Percentiles rank a stretch among this genome's conserved stretches.
These are phyloP conservation scores for Mucor velutinosus DNA, from an alignment of 371 early-diverging fungal genomes.

Conservation along the genomic window DNA sequence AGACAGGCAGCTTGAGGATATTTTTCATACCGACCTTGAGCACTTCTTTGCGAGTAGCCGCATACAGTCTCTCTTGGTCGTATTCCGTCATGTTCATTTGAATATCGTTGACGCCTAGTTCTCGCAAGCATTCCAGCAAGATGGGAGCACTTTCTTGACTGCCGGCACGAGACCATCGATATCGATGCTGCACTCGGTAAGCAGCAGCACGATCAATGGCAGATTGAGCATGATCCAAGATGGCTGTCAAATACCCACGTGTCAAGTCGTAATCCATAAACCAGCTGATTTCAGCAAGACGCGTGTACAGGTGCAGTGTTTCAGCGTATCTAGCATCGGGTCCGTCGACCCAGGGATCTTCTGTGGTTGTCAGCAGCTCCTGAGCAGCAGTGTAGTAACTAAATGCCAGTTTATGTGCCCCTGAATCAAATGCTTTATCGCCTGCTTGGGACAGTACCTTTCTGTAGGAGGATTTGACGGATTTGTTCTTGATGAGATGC, in stretches of 20 bases:
- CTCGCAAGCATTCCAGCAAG: constrained; percentile 40
- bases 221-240: constrained; percentile 38
- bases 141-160: constrained; percentile 34
- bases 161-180: constrained; percentile 38
- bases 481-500: constrained; percentile 72
- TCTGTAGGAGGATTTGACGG: constrained; percentile 37
- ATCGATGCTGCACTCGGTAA: constrained; percentile 43
- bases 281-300: constrained; percentile 48
- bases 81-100: constrained; percentile 24
- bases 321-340: constrained; percentile 40
- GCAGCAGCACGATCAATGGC: constrained; percentile 51
- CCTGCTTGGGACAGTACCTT: constrained; percentile 38
- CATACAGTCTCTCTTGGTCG: constrained; percentile 29
- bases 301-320: constrained; percentile 46
- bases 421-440: constrained; percentile 46
- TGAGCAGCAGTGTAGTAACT: constrained; percentile 40
- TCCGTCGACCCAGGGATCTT: constrained; percentile 46
- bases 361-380: constrained; percentile 20
- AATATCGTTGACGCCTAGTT: constrained; percentile 42
- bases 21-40: constrained; percentile 33
- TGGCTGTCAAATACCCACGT: constrained; percentile 24
- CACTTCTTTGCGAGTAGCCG: constrained; percentile 34
- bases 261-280: constrained; percentile 41
- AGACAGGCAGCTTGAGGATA: constrained; percentile 35
- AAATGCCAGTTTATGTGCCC: constrained; percentile 45